phyloP scores from a whole-genome alignment of 306 rosid genomes.

The Ceratonia siliqua region DNA sequence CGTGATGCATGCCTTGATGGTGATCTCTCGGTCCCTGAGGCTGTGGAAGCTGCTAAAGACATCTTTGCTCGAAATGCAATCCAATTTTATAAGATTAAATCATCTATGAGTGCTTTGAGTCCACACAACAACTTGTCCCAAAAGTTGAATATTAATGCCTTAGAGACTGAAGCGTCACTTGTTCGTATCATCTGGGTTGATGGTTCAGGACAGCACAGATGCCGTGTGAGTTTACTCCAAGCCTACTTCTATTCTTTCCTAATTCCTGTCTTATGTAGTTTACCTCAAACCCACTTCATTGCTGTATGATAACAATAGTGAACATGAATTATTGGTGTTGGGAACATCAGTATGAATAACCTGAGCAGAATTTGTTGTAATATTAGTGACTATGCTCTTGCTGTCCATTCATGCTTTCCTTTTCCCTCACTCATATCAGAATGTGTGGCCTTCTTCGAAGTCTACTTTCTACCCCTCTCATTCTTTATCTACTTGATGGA shows the following conservation, averaged over 20 bases:
- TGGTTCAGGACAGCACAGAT: constrained; percentile 86
- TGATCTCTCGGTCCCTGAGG: constrained; percentile 76
- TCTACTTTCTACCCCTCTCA: not conserved
- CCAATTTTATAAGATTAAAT: constrained; percentile 63
- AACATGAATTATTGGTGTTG: not conserved
- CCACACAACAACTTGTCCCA: constrained; percentile 32
- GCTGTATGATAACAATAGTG: not conserved
- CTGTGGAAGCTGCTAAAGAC: constrained; percentile 76
- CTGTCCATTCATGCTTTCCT: not conserved
- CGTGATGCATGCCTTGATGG: constrained; percentile 74
- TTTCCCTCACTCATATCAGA: not conserved
- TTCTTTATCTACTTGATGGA: not conserved
- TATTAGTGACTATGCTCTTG: not conserved
- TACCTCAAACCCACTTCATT: too few species aligned
- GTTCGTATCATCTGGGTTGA: constrained; percentile 89
- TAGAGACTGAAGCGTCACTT: constrained; percentile 48
- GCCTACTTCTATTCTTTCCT: not conserved
- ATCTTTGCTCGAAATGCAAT: constrained; percentile 74
- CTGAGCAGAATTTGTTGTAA: not conserved
- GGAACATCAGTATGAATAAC: not conserved
- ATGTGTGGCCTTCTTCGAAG: not conserved
- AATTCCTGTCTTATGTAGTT: constrained; percentile 12
- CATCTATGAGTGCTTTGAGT: constrained; percentile 23
- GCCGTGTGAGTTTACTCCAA: constrained; percentile 68
- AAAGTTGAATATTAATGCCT: constrained; percentile 38